phyloP scores from a whole-genome alignment of 139 green algal species.

The Marvania coccoides region DNA sequence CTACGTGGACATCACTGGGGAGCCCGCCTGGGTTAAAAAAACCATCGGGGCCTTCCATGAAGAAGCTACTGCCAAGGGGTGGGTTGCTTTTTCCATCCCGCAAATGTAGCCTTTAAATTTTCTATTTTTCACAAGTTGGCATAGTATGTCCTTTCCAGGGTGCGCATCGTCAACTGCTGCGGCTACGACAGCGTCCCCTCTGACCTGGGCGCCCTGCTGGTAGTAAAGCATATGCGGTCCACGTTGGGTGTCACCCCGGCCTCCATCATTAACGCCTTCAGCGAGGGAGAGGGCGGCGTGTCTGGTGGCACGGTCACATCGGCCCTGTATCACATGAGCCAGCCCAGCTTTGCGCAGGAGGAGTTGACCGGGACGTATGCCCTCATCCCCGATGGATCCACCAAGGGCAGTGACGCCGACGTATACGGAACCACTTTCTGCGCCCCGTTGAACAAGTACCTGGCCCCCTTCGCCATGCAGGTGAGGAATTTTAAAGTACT shows the following conservation, averaged over 20 bases:
- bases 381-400: neutral
- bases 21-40: constrained; percentile 55
- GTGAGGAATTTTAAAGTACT: too few species aligned
- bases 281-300: constrained; percentile 29
- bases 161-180: constrained; percentile 65
- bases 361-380: constrained; percentile 4
- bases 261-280: constrained; percentile 30
- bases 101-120: too few species aligned
- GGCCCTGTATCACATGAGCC: neutral
- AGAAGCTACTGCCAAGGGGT: constrained; percentile 39
- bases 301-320: constrained; percentile 57
- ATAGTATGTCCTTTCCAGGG: too few species aligned
- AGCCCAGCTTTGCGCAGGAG: neutral
- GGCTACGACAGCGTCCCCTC: constrained; percentile 84
- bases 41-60: constrained; percentile 54
- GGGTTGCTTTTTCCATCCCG: too few species aligned
- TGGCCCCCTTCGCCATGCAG: constrained; percentile 30
- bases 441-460: constrained; percentile 4
- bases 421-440: constrained; percentile 10
- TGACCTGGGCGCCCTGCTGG: constrained; percentile 65
- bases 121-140: too few species aligned
- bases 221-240: constrained; percentile 42
- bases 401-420: constrained; percentile 10
- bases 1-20: constrained; percentile 89
- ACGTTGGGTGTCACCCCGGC: constrained; percentile 35